Evolutionary conservation across 305 asterid species (phyloP).

Genomic region (Solanum hybrid): DNA sequence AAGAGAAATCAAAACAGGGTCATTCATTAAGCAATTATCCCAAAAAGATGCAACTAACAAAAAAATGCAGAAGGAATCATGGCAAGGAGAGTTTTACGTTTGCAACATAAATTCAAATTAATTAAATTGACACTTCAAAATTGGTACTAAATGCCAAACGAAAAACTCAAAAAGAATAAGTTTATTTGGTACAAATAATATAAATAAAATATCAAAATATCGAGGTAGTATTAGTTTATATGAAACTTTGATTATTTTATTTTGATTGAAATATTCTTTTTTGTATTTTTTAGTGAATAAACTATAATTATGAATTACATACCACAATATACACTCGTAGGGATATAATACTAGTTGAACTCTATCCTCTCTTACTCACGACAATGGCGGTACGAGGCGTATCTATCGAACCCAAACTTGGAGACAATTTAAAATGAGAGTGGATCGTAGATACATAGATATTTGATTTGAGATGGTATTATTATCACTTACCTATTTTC

Average conservation of each 20-base stretch:
- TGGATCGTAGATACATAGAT: not conserved
- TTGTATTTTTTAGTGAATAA: too few species aligned
- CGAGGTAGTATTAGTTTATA: not conserved
- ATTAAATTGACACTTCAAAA: not conserved
- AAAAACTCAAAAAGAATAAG: not conserved
- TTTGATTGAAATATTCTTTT: too few species aligned
- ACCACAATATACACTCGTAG: too few species aligned
- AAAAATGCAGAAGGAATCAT: not conserved
- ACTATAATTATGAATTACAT: too few species aligned
- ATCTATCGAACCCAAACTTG: not conserved
- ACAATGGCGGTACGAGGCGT: too few species aligned
- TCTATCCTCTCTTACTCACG: too few species aligned
- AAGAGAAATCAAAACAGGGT: not conserved
- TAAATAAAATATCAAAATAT: too few species aligned
- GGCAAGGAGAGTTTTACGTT: not conserved
- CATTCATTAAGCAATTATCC: not conserved
- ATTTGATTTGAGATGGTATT: not conserved
- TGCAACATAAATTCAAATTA: not conserved
- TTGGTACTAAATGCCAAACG: not conserved
- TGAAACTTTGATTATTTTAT: too few species aligned
- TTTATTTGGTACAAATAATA: too few species aligned
- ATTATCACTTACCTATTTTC: not conserved
- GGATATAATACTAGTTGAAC: too few species aligned
- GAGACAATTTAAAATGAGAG: not conserved
- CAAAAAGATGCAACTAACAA: not conserved